Evolutionary conservation across 1,284 basidiomycete species (phyloP).

Genomic region (Cutaneotrichosporon sp.): DNA sequence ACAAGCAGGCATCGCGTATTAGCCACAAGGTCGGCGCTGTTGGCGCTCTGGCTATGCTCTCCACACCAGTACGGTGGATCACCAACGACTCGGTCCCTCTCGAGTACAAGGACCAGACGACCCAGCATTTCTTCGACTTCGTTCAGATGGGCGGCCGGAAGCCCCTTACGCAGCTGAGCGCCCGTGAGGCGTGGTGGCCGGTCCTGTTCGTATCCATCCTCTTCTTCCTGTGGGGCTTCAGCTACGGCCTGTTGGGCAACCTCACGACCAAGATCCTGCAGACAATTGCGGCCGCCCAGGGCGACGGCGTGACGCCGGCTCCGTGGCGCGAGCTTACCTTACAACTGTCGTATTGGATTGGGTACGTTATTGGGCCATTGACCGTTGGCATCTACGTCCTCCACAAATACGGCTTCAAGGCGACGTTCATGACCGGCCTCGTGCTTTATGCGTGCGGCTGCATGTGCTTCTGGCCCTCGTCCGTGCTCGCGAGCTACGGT

Average conservation of each 20-base stretch:
- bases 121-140: conserved; percentile 49
- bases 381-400: conserved; percentile 44
- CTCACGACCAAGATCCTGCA: conserved; percentile 43
- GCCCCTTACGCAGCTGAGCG: conserved; percentile 43
- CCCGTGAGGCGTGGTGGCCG: conserved; percentile 47
- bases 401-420: conserved; percentile 46
- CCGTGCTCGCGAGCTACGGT: conserved; percentile 43
- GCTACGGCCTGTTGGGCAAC: conserved; percentile 50
- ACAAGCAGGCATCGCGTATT: conserved; percentile 5
- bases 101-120: conserved; percentile 34
- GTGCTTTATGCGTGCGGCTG: conserved; percentile 47
- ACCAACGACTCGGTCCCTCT: conserved; percentile 14
- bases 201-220: conserved; percentile 49
- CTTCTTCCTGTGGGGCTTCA: conserved; percentile 53
- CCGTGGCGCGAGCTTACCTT: conserved; percentile 33
- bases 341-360: conserved; percentile 49
- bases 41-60: conserved; percentile 10
- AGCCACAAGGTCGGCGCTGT: conserved; percentile 5
- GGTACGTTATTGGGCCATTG: conserved; percentile 43
- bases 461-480: conserved; percentile 53
- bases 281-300: conserved; percentile 30
- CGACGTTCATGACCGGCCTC: conserved; percentile 51
- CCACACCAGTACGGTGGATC: conserved; percentile 18
- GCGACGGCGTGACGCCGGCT: neutral
- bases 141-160: conserved; percentile 47